Evolutionary conservation across 1,284 basidiomycete genomes (phyloP), one percentile per base, ranked within the genome.

Genomic region (Leccinum solheimii): DNA sequence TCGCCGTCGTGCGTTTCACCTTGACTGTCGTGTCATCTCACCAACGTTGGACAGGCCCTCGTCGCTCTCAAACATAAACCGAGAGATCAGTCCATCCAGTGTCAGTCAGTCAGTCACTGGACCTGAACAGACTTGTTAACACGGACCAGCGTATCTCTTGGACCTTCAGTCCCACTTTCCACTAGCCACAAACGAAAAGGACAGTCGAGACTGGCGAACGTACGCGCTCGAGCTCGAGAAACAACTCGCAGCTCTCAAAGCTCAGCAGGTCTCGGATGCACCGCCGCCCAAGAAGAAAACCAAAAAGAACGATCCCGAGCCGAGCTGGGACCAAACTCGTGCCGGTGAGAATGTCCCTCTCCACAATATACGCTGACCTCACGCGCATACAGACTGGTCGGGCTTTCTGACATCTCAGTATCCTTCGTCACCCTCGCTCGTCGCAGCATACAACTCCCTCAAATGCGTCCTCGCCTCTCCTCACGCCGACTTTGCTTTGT

Each of bases 191-290:
- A 26, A 60, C 34, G 34, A 56, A 19, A 21, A 52, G 4, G 23
- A 34, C 3, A 7, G 2, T 30, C 64, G 36, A 43, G 62, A 58
- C 13, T 75, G 71, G 74, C 65, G 66, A 52, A 58, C 58, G 2
- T 73, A 72, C 19, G 74, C 71, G n/a, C 68, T 72, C 38, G 60
- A 64, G 27, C 71, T 75, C 23, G 73, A 73, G 60, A 62, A 59
- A 57, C 64, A 69, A n/a, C 68, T 73, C 14, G 23, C 64, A 23
- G 43, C 36, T 2, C 62, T 72, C 49, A 64, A 73, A 50, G 50
- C 64, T n/a, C 60, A 62, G 43, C 62, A 36, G 34, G 34, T 14
- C 11, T 62, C 62, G 23, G 65, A 66, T 32, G 61, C 49, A n/a
- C 70, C 69, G 0, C 40, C 40, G 0, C 68, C 68, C n/a, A 74